phyloP scores from a whole-genome alignment of 108 stramenopile species.

The Pseudonitzschia pungens region DNA sequence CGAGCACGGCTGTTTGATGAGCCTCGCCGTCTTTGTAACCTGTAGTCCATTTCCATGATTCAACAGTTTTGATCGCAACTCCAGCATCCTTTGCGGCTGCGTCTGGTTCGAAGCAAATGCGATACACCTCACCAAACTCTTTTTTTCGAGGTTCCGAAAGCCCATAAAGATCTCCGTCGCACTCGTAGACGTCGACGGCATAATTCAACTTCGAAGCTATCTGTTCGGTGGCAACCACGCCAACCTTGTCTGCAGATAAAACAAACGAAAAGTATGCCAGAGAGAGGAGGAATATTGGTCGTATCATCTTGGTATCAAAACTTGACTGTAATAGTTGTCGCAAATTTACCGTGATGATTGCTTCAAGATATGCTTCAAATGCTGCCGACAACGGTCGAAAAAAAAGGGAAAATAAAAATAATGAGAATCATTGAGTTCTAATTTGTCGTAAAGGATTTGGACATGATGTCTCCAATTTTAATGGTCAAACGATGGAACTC shows the following conservation, averaged over 20 bases:
- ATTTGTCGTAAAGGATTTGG: too few species aligned
- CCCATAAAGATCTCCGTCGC: conserved; percentile 1
- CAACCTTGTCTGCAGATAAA: not conserved
- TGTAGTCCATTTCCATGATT: conserved; percentile 21
- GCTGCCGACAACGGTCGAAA: too few species aligned
- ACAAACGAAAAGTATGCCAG: not conserved
- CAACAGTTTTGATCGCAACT: conserved; percentile 17
- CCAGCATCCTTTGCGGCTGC: conserved; percentile 18
- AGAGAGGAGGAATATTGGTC: not conserved
- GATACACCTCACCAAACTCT: not conserved
- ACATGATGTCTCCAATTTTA: too few species aligned
- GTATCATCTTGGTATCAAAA: not conserved
- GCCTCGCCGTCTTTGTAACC: not conserved
- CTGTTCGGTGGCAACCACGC: not conserved
- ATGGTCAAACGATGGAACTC: too few species aligned
- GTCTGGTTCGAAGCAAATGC: conserved; percentile 25
- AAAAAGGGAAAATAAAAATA: too few species aligned
- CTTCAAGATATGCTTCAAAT: too few species aligned
- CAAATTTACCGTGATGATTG: not conserved
- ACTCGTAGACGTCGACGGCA: conserved; percentile 27
- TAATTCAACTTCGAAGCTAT: conserved; percentile 15
- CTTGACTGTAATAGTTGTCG: not conserved
- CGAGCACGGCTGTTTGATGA: conserved; percentile 10
- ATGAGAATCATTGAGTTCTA: too few species aligned
- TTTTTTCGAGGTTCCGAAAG: conserved; percentile 9